phyloP scores from a whole-genome alignment of 129 eudicot genomes.

The Apium graveolens region DNA sequence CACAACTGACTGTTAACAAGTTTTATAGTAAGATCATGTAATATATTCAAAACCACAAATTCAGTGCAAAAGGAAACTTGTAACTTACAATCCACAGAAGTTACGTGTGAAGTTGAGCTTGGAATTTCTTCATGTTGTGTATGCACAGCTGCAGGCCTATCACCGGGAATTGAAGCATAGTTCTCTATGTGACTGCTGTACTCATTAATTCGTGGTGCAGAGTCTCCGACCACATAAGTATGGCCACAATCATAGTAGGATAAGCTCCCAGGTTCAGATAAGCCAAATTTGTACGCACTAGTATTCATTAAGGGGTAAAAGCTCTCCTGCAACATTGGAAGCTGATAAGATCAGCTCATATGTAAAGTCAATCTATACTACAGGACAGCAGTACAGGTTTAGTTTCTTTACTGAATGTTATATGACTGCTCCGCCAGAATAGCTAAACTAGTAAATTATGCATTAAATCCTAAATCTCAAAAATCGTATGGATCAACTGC shows the following conservation, averaged over 20 bases:
- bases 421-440: no score
- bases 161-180: constrained; percentile 32
- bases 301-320: constrained; percentile 47
- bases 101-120: constrained; percentile 27
- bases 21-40: neutral
- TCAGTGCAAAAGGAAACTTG: neutral
- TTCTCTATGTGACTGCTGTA: constrained; percentile 37
- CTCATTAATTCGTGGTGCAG: constrained; percentile 29
- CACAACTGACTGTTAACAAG: neutral
- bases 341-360: neutral
- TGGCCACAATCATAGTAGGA: constrained; percentile 61
- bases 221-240: constrained; percentile 43
- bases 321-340: constrained; percentile 53
- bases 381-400: no score
- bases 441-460: no score
- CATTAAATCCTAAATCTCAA: no score
- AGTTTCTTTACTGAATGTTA: no score
- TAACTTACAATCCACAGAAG: constrained; percentile 56
- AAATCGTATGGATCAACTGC: no score
- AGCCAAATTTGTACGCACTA: constrained; percentile 61
- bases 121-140: constrained; percentile 43
- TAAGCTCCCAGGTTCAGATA: constrained; percentile 57
- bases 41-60: neutral
- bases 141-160: constrained; percentile 36
- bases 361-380: neutral